Percentiles rank a stretch among this genome's conserved stretches.
Evolutionary conservation across 75 land plant genomes (phyloP).

Genomic region (Sequoiadendron giganteum): DNA sequence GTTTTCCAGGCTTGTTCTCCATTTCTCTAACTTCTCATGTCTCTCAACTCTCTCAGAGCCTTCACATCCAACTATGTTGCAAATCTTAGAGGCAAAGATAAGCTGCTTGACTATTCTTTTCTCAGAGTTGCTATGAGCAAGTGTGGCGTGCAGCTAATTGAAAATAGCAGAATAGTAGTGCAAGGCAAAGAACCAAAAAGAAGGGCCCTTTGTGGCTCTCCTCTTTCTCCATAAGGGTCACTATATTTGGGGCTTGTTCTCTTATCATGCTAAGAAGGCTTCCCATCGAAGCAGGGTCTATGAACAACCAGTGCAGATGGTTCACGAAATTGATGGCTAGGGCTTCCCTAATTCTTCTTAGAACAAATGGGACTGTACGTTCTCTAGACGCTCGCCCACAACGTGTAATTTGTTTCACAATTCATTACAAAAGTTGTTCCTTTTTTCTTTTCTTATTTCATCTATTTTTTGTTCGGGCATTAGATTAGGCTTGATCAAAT

Average conservation of each 20-base stretch:
- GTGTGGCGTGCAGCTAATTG: constrained; percentile 52
- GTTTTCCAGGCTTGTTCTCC: no score
- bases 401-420: constrained; percentile 27
- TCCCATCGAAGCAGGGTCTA: constrained; percentile 19
- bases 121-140: constrained; percentile 39
- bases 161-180: constrained; percentile 59
- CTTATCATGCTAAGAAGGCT: constrained; percentile 40
- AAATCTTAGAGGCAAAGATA: constrained; percentile 43
- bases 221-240: constrained; percentile 60
- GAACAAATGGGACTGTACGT: constrained; percentile 43
- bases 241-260: constrained; percentile 53
- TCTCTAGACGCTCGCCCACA: constrained; percentile 42
- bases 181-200: constrained; percentile 54
- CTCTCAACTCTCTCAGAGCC: constrained; percentile 44
- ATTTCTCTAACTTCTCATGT: constrained; percentile 58
- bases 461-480: no score
- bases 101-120: constrained; percentile 48
- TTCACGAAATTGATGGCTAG: constrained; percentile 47
- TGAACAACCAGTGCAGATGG: constrained; percentile 39
- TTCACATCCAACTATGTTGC: constrained; percentile 56
- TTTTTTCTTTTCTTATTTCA: no score
- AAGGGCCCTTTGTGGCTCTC: constrained; percentile 59
- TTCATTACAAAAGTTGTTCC: no score
- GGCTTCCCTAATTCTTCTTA: constrained; percentile 52
- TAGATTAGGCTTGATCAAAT: no score